phyloP scores from a whole-genome alignment of 768 basidiomycete genomes.

The Hysterangium stoloniferum region DNA sequence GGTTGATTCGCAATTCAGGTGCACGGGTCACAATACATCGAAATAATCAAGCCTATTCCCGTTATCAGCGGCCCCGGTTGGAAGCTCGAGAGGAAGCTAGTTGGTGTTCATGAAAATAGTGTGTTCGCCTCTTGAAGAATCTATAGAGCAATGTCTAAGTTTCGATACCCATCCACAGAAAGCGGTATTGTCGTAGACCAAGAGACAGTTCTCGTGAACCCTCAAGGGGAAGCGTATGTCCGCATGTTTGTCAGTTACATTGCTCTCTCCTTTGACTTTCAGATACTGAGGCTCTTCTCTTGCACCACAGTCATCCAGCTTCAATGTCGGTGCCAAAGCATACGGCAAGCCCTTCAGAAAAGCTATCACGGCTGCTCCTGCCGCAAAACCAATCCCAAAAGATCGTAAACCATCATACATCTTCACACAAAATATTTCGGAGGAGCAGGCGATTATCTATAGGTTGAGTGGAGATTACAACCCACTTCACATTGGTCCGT shows the following conservation, averaged over 20 bases:
- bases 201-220: constrained; percentile 57
- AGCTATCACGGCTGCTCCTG: constrained; percentile 49
- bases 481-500: constrained; percentile 63
- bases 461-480: constrained; percentile 76
- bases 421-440: constrained; percentile 47
- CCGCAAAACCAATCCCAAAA: constrained; percentile 52
- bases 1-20: constrained; percentile 35
- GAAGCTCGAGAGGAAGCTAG: constrained; percentile 59
- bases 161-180: constrained; percentile 33
- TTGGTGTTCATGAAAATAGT: constrained; percentile 80
- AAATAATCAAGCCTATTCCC: constrained; percentile 74
- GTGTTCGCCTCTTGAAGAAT: constrained; percentile 19
- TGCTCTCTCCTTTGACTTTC: not conserved
- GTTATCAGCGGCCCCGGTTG: constrained; percentile 70
- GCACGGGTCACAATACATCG: constrained; percentile 73
- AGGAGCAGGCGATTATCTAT: constrained; percentile 59
- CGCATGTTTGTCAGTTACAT: constrained; percentile 48
- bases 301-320: constrained; percentile 45
- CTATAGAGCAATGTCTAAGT: not conserved
- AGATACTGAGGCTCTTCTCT: not conserved
- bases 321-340: constrained; percentile 62
- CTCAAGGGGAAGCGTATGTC: constrained; percentile 50
- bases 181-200: constrained; percentile 64
- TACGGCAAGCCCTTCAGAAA: constrained; percentile 57
- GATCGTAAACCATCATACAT: constrained; percentile 55